These are phyloP conservation scores for Thelonectria discophora DNA, from an alignment of 2,329 filamentous ascomycete genomes.

Conservation along the genomic window DNA sequence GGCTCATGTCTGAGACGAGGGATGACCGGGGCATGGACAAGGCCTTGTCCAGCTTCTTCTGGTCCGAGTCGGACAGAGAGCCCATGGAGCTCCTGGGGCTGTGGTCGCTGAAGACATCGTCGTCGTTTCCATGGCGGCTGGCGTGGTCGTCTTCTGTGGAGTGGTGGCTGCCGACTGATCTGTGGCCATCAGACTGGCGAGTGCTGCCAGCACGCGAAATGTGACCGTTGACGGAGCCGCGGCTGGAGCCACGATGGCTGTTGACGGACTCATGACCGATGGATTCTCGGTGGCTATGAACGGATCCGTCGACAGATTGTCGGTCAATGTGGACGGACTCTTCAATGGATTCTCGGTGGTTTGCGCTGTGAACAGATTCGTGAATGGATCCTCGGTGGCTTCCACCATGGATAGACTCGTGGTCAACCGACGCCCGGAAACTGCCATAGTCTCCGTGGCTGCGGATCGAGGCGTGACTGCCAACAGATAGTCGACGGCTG, in stretches of 20 bases:
- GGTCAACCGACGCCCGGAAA: not conserved
- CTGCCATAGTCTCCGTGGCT: not conserved
- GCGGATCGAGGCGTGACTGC: conserved; percentile 4
- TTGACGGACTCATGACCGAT: not conserved
- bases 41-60: conserved; percentile 46
- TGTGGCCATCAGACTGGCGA: conserved; percentile 38
- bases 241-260: conserved; percentile 7
- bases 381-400: conserved; percentile 11
- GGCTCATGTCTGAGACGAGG: conserved; percentile 61
- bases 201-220: conserved; percentile 26
- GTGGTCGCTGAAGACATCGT: conserved; percentile 67
- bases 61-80: conserved; percentile 55
- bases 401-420: conserved; percentile 11
- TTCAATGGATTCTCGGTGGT: not conserved
- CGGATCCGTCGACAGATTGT: not conserved
- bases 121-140: conserved; percentile 61
- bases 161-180: conserved; percentile 35
- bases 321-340: not conserved
- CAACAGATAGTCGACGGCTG: not conserved
- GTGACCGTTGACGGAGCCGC: conserved; percentile 4
- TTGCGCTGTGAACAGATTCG: conserved; percentile 2
- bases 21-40: conserved; percentile 48
- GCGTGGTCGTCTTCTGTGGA: conserved; percentile 41
- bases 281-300: conserved; percentile 9
- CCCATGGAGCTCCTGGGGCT: conserved; percentile 66